Percentiles rank a stretch among this genome's conserved stretches.
phyloP scores from a whole-genome alignment of 1,139 yeast species.

The Blastobotrys capitulatus region DNA sequence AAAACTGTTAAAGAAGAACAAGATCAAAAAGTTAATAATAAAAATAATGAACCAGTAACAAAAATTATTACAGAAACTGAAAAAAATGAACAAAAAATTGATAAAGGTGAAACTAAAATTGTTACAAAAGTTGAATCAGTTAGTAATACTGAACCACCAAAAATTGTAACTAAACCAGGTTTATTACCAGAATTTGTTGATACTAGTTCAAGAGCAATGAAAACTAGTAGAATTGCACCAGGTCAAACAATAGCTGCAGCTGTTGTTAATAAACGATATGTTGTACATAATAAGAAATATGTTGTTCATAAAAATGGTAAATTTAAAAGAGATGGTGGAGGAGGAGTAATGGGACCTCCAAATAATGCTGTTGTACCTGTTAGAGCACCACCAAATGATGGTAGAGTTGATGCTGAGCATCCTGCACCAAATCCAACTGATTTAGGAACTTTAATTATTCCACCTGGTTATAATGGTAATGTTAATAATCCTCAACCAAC shows the following conservation, averaged over 20 bases:
- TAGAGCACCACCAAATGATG: slow-evolving; percentile 5
- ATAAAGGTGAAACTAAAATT: neutral
- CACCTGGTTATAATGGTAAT: neutral
- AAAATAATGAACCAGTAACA: neutral
- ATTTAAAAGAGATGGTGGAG: neutral
- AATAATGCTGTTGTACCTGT: slow-evolving; percentile 5
- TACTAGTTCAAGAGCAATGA: neutral
- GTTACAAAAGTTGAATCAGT: neutral
- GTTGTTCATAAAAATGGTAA: neutral
- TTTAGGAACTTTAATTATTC: neutral
- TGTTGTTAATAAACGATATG: neutral
- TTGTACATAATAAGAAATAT: neutral
- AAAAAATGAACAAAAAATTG: neutral
- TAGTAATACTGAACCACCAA: neutral
- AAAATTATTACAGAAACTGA: neutral
- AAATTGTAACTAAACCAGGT: neutral
- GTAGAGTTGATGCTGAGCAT: neutral
- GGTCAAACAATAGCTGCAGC: neutral
- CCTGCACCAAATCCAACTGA: slow-evolving; percentile 4
- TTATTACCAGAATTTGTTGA: neutral
- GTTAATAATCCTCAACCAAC: neutral
- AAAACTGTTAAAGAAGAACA: neutral
- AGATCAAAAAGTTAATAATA: neutral
- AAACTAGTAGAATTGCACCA: neutral
- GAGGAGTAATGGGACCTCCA: too few relatives aligned